Evolutionary conservation across 2,329 filamentous ascomycete species (phyloP).

Genomic region (Talaromyces sp.): DNA sequence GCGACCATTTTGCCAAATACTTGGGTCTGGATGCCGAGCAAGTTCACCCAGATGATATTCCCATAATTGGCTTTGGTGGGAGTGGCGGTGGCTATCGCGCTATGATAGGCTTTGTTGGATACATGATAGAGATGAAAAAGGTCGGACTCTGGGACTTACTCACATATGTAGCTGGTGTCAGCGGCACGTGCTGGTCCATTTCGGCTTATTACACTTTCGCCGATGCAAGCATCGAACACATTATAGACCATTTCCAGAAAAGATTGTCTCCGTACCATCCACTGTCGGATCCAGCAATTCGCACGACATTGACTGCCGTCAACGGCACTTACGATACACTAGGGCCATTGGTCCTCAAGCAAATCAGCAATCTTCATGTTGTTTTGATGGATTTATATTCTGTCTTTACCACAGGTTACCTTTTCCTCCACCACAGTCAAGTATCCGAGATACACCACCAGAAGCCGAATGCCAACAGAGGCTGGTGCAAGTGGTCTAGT

Average conservation of each 20-base stretch:
- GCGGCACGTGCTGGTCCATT: conserved; percentile 9
- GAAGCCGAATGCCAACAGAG: conserved; percentile 4
- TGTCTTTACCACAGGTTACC: conserved; percentile 9
- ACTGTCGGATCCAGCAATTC: conserved; percentile 8
- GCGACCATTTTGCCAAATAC: conserved; percentile 7
- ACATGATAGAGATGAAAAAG: conserved; percentile 10
- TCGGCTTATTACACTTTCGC: conserved; percentile 10
- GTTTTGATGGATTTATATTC: conserved; percentile 12
- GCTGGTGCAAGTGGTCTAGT: conserved; percentile 10
- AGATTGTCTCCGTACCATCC: conserved; percentile 9
- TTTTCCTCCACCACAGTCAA: conserved; percentile 9
- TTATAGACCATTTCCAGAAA: conserved; percentile 7
- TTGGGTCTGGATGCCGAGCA: conserved; percentile 4
- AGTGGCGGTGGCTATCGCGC: conserved; percentile 10
- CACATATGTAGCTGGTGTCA: conserved; percentile 9
- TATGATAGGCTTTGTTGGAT: conserved; percentile 9
- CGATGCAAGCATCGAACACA: conserved; percentile 6
- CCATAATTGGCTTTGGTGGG: conserved; percentile 8
- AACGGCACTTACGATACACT: conserved; percentile 9
- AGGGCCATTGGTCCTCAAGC: conserved; percentile 8
- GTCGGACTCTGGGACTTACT: conserved; percentile 6
- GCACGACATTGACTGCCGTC: conserved; percentile 6
- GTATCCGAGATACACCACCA: conserved; percentile 1
- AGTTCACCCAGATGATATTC: conserved; percentile 9
- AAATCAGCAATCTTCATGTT: conserved; percentile 9